These are phyloP conservation scores for Pseudogymnoascus sp. DNA, from an alignment of 2,329 filamentous ascomycete species.

Conservation along the genomic window DNA sequence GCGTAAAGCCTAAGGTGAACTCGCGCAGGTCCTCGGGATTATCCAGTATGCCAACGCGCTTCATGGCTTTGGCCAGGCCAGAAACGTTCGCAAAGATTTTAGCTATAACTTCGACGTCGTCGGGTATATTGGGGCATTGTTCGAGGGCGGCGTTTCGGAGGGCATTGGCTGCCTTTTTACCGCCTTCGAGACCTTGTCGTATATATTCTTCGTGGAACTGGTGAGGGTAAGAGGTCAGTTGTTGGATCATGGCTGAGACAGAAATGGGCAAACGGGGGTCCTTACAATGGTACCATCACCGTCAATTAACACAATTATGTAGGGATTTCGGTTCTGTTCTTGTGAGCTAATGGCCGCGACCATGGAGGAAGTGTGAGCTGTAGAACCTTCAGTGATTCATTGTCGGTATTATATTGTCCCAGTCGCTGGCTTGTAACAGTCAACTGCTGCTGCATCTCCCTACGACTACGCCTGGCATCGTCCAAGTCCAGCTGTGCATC, in stretches of 20 bases:
- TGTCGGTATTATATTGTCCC: constrained; percentile 31
- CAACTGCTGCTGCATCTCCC: constrained; percentile 43
- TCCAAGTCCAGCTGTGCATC: constrained; percentile 43
- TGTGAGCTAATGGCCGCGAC: constrained; percentile 7
- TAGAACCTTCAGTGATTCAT: constrained; percentile 40
- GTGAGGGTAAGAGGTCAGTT: background rate
- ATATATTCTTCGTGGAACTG: constrained; percentile 52
- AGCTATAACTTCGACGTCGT: constrained; percentile 46
- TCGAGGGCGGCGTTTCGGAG: constrained; percentile 42
- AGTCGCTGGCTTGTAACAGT: constrained; percentile 33
- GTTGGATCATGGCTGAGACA: background rate
- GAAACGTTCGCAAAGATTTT: constrained; percentile 49
- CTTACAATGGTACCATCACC: constrained; percentile 54
- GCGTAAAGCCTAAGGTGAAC: constrained; percentile 53
- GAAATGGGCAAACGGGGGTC: constrained; percentile 7
- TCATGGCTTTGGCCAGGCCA: constrained; percentile 43
- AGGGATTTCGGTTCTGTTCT: constrained; percentile 41
- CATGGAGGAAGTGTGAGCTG: background rate
- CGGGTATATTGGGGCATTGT: constrained; percentile 36
- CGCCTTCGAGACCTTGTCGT: constrained; percentile 40
- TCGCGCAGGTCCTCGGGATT: constrained; percentile 42
- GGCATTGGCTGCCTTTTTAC: constrained; percentile 34
- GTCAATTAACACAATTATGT: constrained; percentile 54
- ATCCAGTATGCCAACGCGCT: constrained; percentile 39
- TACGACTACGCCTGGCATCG: constrained; percentile 39